Conservation (phyloP, 768 basidiomycete genomes). For the Tricholoma matsutake region DNA sequence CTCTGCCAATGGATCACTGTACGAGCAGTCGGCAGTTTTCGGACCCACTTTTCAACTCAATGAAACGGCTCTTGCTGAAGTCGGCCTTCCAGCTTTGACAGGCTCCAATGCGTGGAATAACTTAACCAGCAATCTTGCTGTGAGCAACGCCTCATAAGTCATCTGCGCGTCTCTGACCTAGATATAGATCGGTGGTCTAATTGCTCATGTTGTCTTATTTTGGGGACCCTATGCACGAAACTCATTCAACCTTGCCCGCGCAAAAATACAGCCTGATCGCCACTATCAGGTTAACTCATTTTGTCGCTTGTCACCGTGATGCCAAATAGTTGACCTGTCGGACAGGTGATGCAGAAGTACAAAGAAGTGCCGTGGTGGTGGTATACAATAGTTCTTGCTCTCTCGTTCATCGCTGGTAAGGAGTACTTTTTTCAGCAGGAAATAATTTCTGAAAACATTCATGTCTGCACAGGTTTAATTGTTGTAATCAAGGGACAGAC, state of each 20-base stretch:
- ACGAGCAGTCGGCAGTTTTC: slow-evolving; percentile 54
- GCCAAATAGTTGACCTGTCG: background rate
- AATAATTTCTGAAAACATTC: background rate
- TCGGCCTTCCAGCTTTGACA: slow-evolving; percentile 47
- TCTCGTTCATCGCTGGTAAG: slow-evolving; percentile 57
- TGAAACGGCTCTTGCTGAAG: slow-evolving; percentile 46
- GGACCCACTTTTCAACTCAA: slow-evolving; percentile 49
- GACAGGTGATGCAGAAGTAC: slow-evolving; percentile 54
- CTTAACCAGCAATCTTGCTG: slow-evolving; percentile 45
- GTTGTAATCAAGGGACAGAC: slow-evolving; percentile 58
- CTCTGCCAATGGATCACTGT: slow-evolving; percentile 49
- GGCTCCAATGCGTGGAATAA: slow-evolving; percentile 54
- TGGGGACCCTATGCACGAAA: slow-evolving; percentile 50
- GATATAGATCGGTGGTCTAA: slow-evolving; percentile 53
- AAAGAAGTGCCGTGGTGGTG: slow-evolving; percentile 61
- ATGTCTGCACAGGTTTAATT: slow-evolving; percentile 39
- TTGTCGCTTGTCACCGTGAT: background rate
- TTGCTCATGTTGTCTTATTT: slow-evolving; percentile 55
- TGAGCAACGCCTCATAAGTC: slow-evolving; percentile 17
- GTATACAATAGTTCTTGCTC: slow-evolving; percentile 46
- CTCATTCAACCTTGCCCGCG: slow-evolving; percentile 47
- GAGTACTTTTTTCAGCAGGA: background rate
- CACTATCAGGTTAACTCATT: slow-evolving; percentile 44
- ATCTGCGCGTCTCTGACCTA: background rate
- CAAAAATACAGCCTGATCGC: slow-evolving; percentile 48